Evolutionary conservation across 2,329 filamentous ascomycete genomes (phyloP), one percentile per base, ranked within the genome.

Genomic region (Arthrobotrys sinensis): DNA sequence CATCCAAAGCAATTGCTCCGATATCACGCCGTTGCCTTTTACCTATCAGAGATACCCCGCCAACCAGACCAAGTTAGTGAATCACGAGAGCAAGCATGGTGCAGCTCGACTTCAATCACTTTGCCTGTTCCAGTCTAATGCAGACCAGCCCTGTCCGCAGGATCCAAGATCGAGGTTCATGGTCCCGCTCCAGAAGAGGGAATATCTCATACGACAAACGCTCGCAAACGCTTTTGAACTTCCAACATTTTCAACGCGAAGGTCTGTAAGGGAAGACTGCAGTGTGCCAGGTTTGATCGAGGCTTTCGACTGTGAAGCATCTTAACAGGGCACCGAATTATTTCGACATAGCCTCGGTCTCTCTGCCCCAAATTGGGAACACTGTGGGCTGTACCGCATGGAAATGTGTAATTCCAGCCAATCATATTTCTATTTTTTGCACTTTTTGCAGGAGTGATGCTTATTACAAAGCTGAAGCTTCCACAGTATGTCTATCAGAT

Each of bases 11-110:
- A 55, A 34, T 76, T 69, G 68, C 38, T 71, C 72, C 65, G 72
- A 69, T 76, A 76, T 76, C 72, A 76, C 45, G 55, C 72, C 72
- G 72, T 69, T 50, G 55, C 72, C 72, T 64, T 69, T 50, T 36
- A 28, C 36, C 34, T 36, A 60, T 60, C 55, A 19, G 50, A 32
- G n/a, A 28, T 38, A 52, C 65, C 66, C 72, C 65, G 57, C 72
- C 72, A 77, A 70, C 72, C 66, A 77, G 57, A 70, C 45, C 50
- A 43, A 43, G 64, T 55, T 63, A 68, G 72, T 65, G 50, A 46
- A 77, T 77, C 66, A 77, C 72, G 72, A 77, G 72, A 70, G 65
- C 57, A 57, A 62, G 65, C 52, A 40, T 52, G 24, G 38, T 52
- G 52, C 52, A 70, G 46, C 32, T 14, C 48, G n/a, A 21, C 38